phyloP scores from a whole-genome alignment of 352 stramenopile genomes.

The Globisporangium emineosum region DNA sequence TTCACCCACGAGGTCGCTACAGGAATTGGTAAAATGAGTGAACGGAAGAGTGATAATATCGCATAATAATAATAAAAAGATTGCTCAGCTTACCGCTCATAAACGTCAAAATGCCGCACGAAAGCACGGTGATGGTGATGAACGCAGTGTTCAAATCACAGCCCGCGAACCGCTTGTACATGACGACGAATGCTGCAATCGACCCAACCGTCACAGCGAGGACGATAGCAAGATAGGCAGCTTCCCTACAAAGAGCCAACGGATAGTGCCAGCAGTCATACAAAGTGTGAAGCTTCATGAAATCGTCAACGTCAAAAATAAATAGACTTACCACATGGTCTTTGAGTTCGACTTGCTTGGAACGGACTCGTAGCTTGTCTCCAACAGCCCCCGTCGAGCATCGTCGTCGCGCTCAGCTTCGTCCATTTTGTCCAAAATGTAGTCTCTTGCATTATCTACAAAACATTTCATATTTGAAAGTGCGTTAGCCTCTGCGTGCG shows the following conservation, averaged over 20 bases:
- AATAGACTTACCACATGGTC: constrained; percentile 20
- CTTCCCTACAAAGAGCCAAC: constrained; percentile 36
- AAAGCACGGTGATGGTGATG: constrained; percentile 52
- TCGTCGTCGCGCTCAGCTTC: constrained; percentile 53
- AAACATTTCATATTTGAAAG: neutral
- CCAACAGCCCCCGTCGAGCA: constrained; percentile 45
- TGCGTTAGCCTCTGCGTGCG: neutral
- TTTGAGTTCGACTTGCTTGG: constrained; percentile 19
- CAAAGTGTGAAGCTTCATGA: neutral
- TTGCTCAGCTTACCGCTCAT: constrained; percentile 43
- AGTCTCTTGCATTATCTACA: constrained; percentile 65
- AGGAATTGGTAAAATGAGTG: neutral
- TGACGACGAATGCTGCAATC: constrained; percentile 39
- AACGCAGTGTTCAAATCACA: constrained; percentile 61
- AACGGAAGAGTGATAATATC: neutral
- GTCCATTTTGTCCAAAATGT: constrained; percentile 68
- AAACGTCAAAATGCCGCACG: constrained; percentile 36
- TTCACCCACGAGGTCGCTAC: constrained; percentile 58
- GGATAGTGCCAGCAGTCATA: neutral
- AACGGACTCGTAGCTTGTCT: constrained; percentile 23
- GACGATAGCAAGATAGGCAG: constrained; percentile 46
- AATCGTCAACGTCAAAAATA: neutral
- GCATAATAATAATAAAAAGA: too few relatives aligned
- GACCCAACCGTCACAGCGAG: constrained; percentile 31
- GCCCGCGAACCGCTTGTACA: constrained; percentile 48